Percentiles rank a stretch among this genome's conserved stretches.
These are phyloP conservation scores for Kazachstania kunashirensis DNA, from an alignment of 805 yeast genomes.

Conservation along the genomic window DNA sequence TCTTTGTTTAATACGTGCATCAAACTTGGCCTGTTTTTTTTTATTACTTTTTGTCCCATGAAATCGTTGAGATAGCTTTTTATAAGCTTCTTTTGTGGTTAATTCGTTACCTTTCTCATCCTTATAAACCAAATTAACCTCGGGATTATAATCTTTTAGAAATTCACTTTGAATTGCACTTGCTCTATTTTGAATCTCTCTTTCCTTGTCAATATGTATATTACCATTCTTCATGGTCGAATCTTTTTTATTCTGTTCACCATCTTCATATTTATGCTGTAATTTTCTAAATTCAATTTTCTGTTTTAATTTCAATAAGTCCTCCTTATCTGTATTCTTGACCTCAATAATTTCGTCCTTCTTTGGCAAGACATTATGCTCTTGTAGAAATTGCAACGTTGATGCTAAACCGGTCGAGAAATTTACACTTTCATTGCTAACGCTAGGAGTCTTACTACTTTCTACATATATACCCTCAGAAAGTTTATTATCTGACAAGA, in stretches of 20 bases:
- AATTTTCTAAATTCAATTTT: constrained; percentile 7
- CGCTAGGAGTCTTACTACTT: too few species aligned
- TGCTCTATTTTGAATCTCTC: constrained; percentile 18
- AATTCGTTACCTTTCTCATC: constrained; percentile 57
- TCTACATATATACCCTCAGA: too few species aligned
- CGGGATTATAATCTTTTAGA: constrained; percentile 35
- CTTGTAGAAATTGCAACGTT: constrained; percentile 18
- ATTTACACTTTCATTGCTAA: constrained; percentile 6
- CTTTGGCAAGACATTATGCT: constrained; percentile 10
- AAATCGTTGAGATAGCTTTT: constrained; percentile 64
- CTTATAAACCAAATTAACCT: constrained; percentile 41
- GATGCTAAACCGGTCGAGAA: constrained; percentile 26
- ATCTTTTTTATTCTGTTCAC: not conserved
- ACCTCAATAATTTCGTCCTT: not conserved
- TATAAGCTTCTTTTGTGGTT: constrained; percentile 62
- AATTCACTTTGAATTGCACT: constrained; percentile 22
- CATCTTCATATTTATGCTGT: constrained; percentile 9
- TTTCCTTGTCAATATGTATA: constrained; percentile 23
- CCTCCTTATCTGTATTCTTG: not conserved
- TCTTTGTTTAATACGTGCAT: constrained; percentile 17
- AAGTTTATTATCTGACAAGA: not conserved
- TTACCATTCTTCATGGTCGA: too few species aligned
- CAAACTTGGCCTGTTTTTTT: constrained; percentile 17
- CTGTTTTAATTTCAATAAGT: constrained; percentile 7
- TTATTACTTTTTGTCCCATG: constrained; percentile 45